Percentiles rank a stretch among this genome's conserved stretches.
These are phyloP conservation scores for Polychaeton citri DNA, from an alignment of 2,329 filamentous ascomycete species.

Conservation along the genomic window DNA sequence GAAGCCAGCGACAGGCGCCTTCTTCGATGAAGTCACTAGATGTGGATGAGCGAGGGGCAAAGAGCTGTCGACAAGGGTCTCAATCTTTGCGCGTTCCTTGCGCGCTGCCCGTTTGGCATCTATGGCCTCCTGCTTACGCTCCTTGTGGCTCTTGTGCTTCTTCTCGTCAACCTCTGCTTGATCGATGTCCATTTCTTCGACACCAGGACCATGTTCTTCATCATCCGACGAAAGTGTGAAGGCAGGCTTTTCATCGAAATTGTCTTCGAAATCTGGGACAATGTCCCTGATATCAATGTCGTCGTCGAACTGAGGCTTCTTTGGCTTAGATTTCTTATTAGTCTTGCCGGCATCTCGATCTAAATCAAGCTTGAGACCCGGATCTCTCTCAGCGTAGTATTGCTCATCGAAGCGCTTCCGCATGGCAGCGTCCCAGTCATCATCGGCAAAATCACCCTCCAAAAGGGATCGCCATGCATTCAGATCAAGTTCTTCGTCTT, in stretches of 20 bases:
- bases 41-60: conserved; percentile 54
- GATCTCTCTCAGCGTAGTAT: conserved; percentile 66
- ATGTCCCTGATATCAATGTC: conserved; percentile 96
- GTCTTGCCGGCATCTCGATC: conserved; percentile 21
- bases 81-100: conserved; percentile 69
- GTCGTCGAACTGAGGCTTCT: conserved; percentile 88
- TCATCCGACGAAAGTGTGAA: conserved; percentile 34
- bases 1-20: conserved; percentile 47
- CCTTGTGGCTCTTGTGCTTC: conserved; percentile 31
- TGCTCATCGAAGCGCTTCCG: conserved; percentile 72
- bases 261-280: conserved; percentile 71
- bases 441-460: conserved; percentile 78
- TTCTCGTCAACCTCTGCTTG: conserved; percentile 24
- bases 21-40: conserved; percentile 34
- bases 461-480: conserved; percentile 69
- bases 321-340: conserved; percentile 50
- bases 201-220: conserved; percentile 25
- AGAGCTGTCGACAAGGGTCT: conserved; percentile 71
- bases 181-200: conserved; percentile 25
- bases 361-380: conserved; percentile 7
- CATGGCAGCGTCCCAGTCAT: conserved; percentile 87
- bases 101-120: conserved; percentile 60
- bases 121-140: conserved; percentile 27
- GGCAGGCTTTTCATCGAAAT: conserved; percentile 33
- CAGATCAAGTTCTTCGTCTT: conserved; percentile 47